Evolutionary conservation across 2,329 filamentous ascomycete species (phyloP).

Genomic region (Graphilbum ipis-grandicollis): DNA sequence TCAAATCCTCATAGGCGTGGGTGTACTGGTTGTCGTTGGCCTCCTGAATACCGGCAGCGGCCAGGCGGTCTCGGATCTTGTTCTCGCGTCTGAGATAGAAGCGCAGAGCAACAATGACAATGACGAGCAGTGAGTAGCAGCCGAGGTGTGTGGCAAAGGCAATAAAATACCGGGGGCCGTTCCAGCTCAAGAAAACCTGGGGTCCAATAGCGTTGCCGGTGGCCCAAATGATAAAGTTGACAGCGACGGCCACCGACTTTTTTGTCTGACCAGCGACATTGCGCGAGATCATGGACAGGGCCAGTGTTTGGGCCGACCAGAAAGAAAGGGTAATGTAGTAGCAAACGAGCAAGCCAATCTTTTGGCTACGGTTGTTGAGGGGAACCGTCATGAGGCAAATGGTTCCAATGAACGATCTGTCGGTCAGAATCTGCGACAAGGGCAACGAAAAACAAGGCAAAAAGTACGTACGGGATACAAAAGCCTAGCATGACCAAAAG

Average conservation of each 20-base stretch:
- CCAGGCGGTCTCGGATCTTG: constrained; percentile 32
- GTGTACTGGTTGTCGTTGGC: constrained; percentile 22
- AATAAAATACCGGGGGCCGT: constrained; percentile 49
- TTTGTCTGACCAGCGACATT: constrained; percentile 62
- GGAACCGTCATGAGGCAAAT: constrained; percentile 54
- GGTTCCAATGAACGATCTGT: constrained; percentile 50
- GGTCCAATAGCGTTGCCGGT: constrained; percentile 25
- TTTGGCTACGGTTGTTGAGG: constrained; percentile 36
- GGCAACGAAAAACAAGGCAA: background rate
- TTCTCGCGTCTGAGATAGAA: constrained; percentile 41
- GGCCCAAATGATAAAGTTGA: constrained; percentile 55
- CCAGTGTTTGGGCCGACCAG: constrained; percentile 55
- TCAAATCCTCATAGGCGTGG: constrained; percentile 46
- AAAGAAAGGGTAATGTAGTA: constrained; percentile 65
- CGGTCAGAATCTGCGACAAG: background rate
- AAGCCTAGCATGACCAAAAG: constrained; percentile 47
- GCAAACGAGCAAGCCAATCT: constrained; percentile 50
- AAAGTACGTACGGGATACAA: constrained; percentile 39
- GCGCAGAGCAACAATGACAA: constrained; percentile 38
- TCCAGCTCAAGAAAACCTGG: constrained; percentile 43
- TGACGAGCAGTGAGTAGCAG: constrained; percentile 44
- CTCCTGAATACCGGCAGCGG: constrained; percentile 21
- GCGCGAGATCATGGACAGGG: constrained; percentile 48
- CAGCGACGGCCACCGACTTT: constrained; percentile 48
- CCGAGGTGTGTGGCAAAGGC: constrained; percentile 53